phyloP scores from a whole-genome alignment of 495 filamentous ascomycete genomes.

The Amphirosellinia nigrospora region DNA sequence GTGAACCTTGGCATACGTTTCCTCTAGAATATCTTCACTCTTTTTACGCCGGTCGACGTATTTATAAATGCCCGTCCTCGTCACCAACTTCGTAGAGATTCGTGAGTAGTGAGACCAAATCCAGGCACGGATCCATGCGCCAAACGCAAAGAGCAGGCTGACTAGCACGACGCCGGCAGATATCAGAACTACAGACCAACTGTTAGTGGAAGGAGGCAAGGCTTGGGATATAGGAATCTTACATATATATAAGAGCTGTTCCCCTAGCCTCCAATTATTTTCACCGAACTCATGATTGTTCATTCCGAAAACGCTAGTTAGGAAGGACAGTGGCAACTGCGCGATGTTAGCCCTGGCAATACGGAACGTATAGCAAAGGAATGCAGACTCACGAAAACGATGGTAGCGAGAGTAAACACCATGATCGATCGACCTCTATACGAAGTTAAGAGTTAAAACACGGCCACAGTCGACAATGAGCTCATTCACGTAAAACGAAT shows the following conservation, averaged over 20 bases:
- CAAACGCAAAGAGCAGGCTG: constrained; percentile 43
- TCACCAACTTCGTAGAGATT: background rate
- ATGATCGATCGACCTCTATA: constrained; percentile 64
- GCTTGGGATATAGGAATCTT: constrained; percentile 16
- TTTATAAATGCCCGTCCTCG: constrained; percentile 29
- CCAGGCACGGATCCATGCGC: constrained; percentile 28
- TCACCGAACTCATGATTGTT: constrained; percentile 43
- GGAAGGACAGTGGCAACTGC: constrained; percentile 48
- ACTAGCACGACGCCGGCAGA: constrained; percentile 43
- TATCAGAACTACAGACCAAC: constrained; percentile 31
- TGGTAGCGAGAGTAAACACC: constrained; percentile 69
- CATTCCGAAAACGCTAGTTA: constrained; percentile 52
- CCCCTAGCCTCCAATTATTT: constrained; percentile 26
- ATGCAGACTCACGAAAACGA: constrained; percentile 58
- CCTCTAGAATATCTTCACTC: background rate
- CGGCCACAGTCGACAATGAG: too few relatives aligned
- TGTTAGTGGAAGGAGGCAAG: constrained; percentile 7
- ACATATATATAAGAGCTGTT: constrained; percentile 38
- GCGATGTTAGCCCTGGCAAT: too few relatives aligned
- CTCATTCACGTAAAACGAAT: too few relatives aligned
- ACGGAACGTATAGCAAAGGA: too few relatives aligned
- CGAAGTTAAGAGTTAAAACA: too few relatives aligned
- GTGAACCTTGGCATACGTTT: background rate
- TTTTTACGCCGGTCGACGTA: background rate
- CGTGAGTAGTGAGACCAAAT: constrained; percentile 30